These are phyloP conservation scores for Chaetomium tenue DNA, from an alignment of 495 filamentous ascomycete genomes.

Conservation along the genomic window DNA sequence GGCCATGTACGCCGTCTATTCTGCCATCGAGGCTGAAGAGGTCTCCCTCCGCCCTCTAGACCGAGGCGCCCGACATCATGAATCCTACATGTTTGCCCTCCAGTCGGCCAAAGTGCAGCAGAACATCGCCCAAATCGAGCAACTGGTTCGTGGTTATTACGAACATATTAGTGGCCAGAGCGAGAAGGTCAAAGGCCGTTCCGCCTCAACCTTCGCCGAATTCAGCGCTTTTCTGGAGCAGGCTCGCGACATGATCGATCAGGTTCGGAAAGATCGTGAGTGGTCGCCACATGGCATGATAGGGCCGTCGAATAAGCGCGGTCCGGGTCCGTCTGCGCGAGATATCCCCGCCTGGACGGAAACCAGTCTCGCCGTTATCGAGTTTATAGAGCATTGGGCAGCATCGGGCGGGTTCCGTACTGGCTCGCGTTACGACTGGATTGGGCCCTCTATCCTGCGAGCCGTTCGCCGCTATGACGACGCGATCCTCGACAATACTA, in stretches of 20 bases:
- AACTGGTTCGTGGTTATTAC: slow-evolving; percentile 36
- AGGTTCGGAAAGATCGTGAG: slow-evolving; percentile 62
- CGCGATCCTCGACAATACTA: slow-evolving; percentile 50
- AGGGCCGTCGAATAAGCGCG: slow-evolving; percentile 42
- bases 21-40: slow-evolving; percentile 56
- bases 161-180: slow-evolving; percentile 17
- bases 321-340: slow-evolving; percentile 8
- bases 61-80: slow-evolving; percentile 32
- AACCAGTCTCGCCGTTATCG: slow-evolving; percentile 59
- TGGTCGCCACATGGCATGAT: slow-evolving; percentile 57
- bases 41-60: slow-evolving; percentile 47
- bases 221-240: slow-evolving; percentile 58
- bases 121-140: slow-evolving; percentile 33
- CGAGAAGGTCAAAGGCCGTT: neutral
- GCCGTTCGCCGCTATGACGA: slow-evolving; percentile 67
- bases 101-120: slow-evolving; percentile 34
- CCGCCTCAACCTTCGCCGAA: neutral
- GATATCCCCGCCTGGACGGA: slow-evolving; percentile 40
- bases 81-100: slow-evolving; percentile 43
- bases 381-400: slow-evolving; percentile 70
- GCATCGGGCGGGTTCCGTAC: slow-evolving; percentile 50
- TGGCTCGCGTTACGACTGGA: slow-evolving; percentile 52
- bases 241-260: slow-evolving; percentile 61
- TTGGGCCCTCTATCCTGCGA: slow-evolving; percentile 70
- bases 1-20: slow-evolving; percentile 68